Evolutionary conservation across 108 stramenopile genomes (phyloP).

Genomic region (Phaeodactylum tricornutum): DNA sequence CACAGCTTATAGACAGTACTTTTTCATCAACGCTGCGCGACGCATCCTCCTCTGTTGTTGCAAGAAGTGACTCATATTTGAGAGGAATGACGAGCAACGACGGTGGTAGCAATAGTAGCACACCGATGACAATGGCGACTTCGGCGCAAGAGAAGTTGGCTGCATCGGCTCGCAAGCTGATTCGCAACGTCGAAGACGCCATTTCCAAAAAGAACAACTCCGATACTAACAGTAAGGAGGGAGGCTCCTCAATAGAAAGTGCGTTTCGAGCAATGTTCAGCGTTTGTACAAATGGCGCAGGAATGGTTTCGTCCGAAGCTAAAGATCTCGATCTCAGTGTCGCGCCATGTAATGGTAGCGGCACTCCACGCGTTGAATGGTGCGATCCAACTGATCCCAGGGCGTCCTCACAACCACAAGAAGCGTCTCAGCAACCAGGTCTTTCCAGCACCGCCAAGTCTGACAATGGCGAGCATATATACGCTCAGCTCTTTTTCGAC

Average conservation of each 20-base stretch:
- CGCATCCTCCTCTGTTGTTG: too few relatives aligned
- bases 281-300: conserved; percentile 19
- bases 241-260: conserved; percentile 9
- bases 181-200: conserved; percentile 6
- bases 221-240: background rate
- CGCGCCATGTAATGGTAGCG: too few relatives aligned
- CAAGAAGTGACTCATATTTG: too few relatives aligned
- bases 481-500: conserved; percentile 9
- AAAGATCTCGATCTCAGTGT: background rate
- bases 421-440: background rate
- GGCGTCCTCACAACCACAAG: background rate
- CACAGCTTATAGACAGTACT: too few relatives aligned
- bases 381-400: background rate
- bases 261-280: conserved; percentile 24
- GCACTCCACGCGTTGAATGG: conserved; percentile 1
- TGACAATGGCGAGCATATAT: conserved; percentile 7
- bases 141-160: conserved; percentile 14
- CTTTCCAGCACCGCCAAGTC: background rate
- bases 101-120: too few relatives aligned
- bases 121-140: conserved; percentile 1
- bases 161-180: conserved; percentile 8
- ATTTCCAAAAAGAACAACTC: background rate
- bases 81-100: too few relatives aligned
- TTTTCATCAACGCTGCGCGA: too few relatives aligned
- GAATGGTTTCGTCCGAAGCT: background rate